Evolutionary conservation across 306 rosid species (phyloP), one percentile per base, ranked within the genome.

Genomic region (Lathyrus tuberosus): DNA sequence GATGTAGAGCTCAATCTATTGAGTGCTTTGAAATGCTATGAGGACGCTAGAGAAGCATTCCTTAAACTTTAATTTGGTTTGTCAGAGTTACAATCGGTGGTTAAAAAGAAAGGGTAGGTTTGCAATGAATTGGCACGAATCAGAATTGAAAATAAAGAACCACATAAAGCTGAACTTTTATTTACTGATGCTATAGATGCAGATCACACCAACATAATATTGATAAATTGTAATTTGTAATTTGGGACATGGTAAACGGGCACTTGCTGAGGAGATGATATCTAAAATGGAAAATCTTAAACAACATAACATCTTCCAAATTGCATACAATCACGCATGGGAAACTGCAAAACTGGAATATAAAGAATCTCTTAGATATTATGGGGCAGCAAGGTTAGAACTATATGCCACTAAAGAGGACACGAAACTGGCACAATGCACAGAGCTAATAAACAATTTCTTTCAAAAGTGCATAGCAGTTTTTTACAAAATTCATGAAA

Each of bases 191-290:
- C 98, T 61, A 93, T 90, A 70, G 86, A 84, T 64, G 96, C 97
- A 26, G 98, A 93, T 81, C 91, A 93, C 80, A 78, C 96, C 52
- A 93, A 93, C 76, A 81, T 93, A 71, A 84, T 93, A 86, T 76
- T 93, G 73, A 93, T 93, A 47, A 81, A 89, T 81, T 93, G 96
- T 74, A 93, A 93, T n/a, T n/a, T n/a, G n/a, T n/a, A n/a, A n/a
- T 78, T 78, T 93, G 82, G 98, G 97, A 65, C 98, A 93, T 85
- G 97, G 98, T 24, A 88, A 89, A 75, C 89, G 98, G 28, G 90
- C 91, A 47, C 79, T 90, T 80, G 98, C 97, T 57, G 98, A 93
- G 82, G 96, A 83, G 77, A 85, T 84, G 88, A 87, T 84, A 54
- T 84, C 87, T 28, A 85, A 86, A 83, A 70, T 90, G 37, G 91